Conservation (phyloP, 768 basidiomycete species). For the Asterophora parasitica region DNA sequence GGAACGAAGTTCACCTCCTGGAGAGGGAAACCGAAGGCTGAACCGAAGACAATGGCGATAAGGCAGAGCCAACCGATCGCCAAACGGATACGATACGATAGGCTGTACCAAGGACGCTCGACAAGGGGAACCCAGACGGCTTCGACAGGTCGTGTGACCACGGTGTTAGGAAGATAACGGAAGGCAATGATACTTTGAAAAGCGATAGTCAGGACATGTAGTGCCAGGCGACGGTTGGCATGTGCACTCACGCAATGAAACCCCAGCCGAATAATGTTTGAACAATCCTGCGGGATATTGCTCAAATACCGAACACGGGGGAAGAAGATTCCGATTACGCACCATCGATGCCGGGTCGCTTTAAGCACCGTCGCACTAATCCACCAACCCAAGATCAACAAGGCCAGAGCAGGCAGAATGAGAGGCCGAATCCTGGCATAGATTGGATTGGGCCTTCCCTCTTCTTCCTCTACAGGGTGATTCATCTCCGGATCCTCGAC, state of each 20-base stretch:
- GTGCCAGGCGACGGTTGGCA: no score
- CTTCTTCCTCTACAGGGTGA: constrained; percentile 7
- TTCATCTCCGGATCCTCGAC: constrained; percentile 6
- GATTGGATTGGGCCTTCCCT: not conserved
- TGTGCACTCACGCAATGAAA: constrained; percentile 56
- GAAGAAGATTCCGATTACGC: constrained; percentile 18
- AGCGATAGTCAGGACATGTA: constrained; percentile 1
- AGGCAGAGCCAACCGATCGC: constrained; percentile 73
- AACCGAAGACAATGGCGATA: constrained; percentile 75
- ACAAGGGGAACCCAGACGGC: constrained; percentile 67
- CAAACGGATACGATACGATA: constrained; percentile 49
- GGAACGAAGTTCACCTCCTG: constrained; percentile 35
- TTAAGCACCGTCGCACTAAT: constrained; percentile 65
- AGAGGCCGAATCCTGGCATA: constrained; percentile 32
- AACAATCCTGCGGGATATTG: constrained; percentile 55
- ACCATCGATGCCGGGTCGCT: constrained; percentile 76
- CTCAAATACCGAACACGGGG: constrained; percentile 4
- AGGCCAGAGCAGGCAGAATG: constrained; percentile 47
- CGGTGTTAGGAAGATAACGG: constrained; percentile 73
- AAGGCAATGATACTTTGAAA: constrained; percentile 65
- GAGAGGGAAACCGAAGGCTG: constrained; percentile 77
- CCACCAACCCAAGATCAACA: constrained; percentile 81
- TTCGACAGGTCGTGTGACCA: constrained; percentile 65
- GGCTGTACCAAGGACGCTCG: constrained; percentile 60
- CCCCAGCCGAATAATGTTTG: constrained; percentile 83